These are phyloP conservation scores for Glomus cerebriforme DNA, from an alignment of 192 early-diverging fungal species.

Conservation along the genomic window DNA sequence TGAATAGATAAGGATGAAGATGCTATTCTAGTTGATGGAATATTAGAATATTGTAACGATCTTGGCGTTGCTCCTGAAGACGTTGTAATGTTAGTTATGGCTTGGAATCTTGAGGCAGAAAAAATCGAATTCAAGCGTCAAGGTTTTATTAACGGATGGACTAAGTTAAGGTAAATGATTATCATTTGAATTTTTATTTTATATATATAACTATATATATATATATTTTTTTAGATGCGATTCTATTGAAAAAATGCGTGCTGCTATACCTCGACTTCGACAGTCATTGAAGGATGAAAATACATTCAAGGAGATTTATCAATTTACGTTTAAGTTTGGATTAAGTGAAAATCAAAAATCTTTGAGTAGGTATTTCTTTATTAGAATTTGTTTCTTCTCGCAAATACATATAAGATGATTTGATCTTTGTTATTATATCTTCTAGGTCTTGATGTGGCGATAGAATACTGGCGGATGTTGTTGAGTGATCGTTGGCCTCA, in stretches of 20 bases:
- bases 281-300: slow-evolving; percentile 55
- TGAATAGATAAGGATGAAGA: slow-evolving; percentile 60
- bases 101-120: slow-evolving; percentile 67
- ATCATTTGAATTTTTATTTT: background rate
- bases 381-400: background rate
- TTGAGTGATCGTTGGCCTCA: slow-evolving; percentile 59
- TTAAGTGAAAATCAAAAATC: slow-evolving; percentile 70
- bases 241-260: slow-evolving; percentile 65
- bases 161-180: slow-evolving; percentile 50
- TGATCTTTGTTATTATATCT: slow-evolving; percentile 10
- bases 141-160: slow-evolving; percentile 78
- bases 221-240: slow-evolving; percentile 55
- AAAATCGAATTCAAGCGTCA: slow-evolving; percentile 69
- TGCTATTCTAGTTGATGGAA: slow-evolving; percentile 73
- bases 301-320: slow-evolving; percentile 70
- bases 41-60: slow-evolving; percentile 66
- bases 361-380: slow-evolving; percentile 52
- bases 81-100: slow-evolving; percentile 70
- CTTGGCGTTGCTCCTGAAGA: slow-evolving; percentile 74
- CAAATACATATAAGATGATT: background rate
- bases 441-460: slow-evolving; percentile 71
- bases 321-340: slow-evolving; percentile 79
- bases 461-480: slow-evolving; percentile 75
- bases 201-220: slow-evolving; percentile 11
- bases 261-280: slow-evolving; percentile 50